phyloP scores from a whole-genome alignment of 1,284 basidiomycete genomes.

The Flammula alnicola region DNA sequence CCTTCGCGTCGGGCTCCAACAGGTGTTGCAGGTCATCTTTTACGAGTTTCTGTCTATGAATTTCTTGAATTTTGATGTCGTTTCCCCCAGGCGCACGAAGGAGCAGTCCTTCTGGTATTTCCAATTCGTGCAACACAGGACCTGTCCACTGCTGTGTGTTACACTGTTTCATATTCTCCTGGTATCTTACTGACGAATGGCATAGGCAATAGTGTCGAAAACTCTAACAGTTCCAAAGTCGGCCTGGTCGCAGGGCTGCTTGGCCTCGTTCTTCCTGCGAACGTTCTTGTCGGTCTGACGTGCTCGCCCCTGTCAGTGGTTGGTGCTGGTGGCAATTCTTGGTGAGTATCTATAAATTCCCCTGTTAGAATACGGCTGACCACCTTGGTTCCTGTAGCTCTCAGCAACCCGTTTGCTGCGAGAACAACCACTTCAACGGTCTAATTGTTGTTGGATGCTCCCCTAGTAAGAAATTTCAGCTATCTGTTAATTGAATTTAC shows the following conservation, averaged over 20 bases:
- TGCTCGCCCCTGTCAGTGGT: slow-evolving; percentile 40
- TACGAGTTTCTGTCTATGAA: background rate
- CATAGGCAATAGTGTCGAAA: slow-evolving; percentile 30
- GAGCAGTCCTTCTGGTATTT: slow-evolving; percentile 22
- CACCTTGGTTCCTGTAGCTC: slow-evolving; percentile 31
- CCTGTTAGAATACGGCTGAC: background rate
- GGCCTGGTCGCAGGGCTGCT: slow-evolving; percentile 33
- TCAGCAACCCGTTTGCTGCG: slow-evolving; percentile 49
- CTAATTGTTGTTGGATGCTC: slow-evolving; percentile 47
- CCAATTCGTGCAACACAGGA: slow-evolving; percentile 42
- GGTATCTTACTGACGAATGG: background rate
- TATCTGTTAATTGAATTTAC: background rate
- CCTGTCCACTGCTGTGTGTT: slow-evolving; percentile 44
- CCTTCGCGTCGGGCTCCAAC: slow-evolving; percentile 37
- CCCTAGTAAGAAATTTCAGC: slow-evolving; percentile 39
- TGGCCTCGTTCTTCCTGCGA: slow-evolving; percentile 26
- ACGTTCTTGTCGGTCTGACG: slow-evolving; percentile 34
- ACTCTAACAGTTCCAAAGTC: slow-evolving; percentile 7
- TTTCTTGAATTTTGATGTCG: background rate
- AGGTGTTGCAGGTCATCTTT: slow-evolving; percentile 30
- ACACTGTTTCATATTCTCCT: background rate
- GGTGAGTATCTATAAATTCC: slow-evolving; percentile 34
- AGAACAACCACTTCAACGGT: slow-evolving; percentile 42
- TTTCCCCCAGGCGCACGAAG: slow-evolving; percentile 23
- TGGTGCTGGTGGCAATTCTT: slow-evolving; percentile 37